Evolutionary conservation across 2,329 filamentous ascomycete genomes (phyloP).

Genomic region (Paecilomyces dactylethromorphus): DNA sequence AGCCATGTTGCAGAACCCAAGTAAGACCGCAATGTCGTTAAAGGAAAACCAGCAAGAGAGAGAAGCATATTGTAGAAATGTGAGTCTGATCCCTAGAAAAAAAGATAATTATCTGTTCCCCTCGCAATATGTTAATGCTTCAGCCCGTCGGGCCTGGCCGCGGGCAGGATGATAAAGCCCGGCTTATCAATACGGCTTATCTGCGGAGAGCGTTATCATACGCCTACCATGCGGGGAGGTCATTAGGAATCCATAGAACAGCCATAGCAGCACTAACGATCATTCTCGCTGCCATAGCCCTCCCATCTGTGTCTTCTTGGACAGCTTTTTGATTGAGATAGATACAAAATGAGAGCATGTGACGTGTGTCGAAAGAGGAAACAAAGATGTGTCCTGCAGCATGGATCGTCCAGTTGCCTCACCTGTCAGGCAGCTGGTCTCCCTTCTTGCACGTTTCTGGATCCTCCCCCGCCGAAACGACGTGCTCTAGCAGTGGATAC

Average conservation of each 20-base stretch:
- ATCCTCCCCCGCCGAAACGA: conserved; percentile 58
- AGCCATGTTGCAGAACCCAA: not conserved
- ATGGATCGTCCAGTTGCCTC: conserved; percentile 65
- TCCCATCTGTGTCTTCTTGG: not conserved
- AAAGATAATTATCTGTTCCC: not conserved
- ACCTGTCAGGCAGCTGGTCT: conserved; percentile 72
- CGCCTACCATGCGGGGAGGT: not conserved
- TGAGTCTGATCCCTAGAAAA: not conserved
- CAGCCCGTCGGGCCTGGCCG: not conserved
- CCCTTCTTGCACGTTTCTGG: conserved; percentile 66
- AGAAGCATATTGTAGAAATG: not conserved
- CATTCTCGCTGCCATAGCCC: not conserved
- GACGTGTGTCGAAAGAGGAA: conserved; percentile 69
- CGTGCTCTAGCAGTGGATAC: not conserved
- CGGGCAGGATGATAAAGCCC: not conserved
- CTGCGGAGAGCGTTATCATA: not conserved
- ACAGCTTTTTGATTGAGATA: not conserved
- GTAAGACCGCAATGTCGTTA: not conserved
- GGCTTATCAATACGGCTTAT: conserved; percentile 1
- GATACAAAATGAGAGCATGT: conserved; percentile 40
- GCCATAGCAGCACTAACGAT: not conserved
- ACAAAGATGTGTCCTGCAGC: conserved; percentile 70
- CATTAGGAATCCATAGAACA: not conserved
- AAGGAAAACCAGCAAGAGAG: not conserved
- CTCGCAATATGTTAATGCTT: not conserved